Evolutionary conservation across 495 filamentous ascomycete genomes (phyloP), one percentile per base, ranked within the genome.

Genomic region (Tuber borchii): DNA sequence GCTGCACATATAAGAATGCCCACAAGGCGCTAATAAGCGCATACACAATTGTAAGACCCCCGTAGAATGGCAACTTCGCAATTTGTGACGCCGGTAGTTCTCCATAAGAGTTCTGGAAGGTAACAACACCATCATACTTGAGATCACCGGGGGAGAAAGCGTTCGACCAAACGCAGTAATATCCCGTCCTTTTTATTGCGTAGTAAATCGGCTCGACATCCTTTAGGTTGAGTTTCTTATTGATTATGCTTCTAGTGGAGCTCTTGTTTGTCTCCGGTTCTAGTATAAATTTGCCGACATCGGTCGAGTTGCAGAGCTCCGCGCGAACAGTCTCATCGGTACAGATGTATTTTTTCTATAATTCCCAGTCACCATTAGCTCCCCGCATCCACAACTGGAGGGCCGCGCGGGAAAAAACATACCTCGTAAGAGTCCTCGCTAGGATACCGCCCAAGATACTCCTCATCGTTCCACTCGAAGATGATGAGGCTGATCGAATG

Each of bases 21-120:
- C 95, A 99, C 83, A 94, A 95, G 16, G 76, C 76, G 12, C 74
- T 75, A 82, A 98, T 88, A 45, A 98, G 89, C 68, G 93, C 93
- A 84, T 99, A 99, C 48, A 94, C 89, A 76, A 99, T 96, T 3
- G 96, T 95, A 77, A 98, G 87, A 51, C 91, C 95, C 69, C 95
- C 95, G 80, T 99, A 99, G 84, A 99, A 99, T 1, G 96, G 95
- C 73, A 99, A 89, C 84, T 98, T 98, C 20, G 95, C 91, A 81
- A 99, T 97, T 84, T 98, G 94, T 16, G 93, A 91, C 37, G 92
- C 95, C 1, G 95, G 93, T 71, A 99, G 90, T 87, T 98, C 95
- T 82, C 95, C 95, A 81, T 94, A 99, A 19, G 95, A 92, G 85
- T 98, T 97, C 75, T 93, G 89, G 84, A 98, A 98, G 82, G 94